phyloP scores from a whole-genome alignment of 768 basidiomycete genomes.

The Solioccasus polychromus region DNA sequence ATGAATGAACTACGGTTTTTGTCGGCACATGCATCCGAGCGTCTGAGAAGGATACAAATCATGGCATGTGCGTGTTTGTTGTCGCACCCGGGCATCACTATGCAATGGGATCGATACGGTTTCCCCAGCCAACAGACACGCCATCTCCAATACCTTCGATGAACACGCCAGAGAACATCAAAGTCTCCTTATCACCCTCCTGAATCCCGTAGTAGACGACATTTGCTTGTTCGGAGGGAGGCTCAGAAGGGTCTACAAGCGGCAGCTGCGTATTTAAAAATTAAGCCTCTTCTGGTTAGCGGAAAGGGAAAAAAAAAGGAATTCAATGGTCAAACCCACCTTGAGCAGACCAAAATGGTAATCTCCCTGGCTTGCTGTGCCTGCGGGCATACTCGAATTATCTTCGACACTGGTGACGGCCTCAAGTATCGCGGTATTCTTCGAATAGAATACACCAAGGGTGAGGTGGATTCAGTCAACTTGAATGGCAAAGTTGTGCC shows the following conservation, averaged over 20 bases:
- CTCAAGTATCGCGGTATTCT: conserved; percentile 35
- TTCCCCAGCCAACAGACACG: conserved; percentile 35
- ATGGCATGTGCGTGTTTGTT: too few species aligned
- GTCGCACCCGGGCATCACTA: too few species aligned
- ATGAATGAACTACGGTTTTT: too few species aligned
- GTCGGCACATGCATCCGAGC: too few species aligned
- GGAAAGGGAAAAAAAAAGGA: background rate
- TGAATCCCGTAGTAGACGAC: conserved; percentile 60
- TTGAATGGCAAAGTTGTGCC: conserved; percentile 62
- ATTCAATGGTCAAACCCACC: conserved; percentile 30
- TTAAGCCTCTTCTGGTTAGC: background rate
- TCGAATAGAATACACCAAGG: conserved; percentile 51
- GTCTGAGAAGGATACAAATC: too few species aligned
- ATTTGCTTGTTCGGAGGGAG: conserved; percentile 46
- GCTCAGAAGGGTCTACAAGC: conserved; percentile 45
- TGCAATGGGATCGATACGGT: conserved; percentile 8
- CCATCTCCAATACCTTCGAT: conserved; percentile 41
- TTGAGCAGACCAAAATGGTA: conserved; percentile 63
- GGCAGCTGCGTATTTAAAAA: conserved; percentile 43
- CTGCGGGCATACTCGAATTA: conserved; percentile 40
- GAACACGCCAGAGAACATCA: conserved; percentile 59
- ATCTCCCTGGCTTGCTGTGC: conserved; percentile 51
- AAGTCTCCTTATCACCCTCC: conserved; percentile 52
- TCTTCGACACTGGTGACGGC: conserved; percentile 41
- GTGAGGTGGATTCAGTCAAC: conserved; percentile 54